Evolutionary conservation across 2,329 filamentous ascomycete species (phyloP).

Genomic region (Fusarium dimerum): DNA sequence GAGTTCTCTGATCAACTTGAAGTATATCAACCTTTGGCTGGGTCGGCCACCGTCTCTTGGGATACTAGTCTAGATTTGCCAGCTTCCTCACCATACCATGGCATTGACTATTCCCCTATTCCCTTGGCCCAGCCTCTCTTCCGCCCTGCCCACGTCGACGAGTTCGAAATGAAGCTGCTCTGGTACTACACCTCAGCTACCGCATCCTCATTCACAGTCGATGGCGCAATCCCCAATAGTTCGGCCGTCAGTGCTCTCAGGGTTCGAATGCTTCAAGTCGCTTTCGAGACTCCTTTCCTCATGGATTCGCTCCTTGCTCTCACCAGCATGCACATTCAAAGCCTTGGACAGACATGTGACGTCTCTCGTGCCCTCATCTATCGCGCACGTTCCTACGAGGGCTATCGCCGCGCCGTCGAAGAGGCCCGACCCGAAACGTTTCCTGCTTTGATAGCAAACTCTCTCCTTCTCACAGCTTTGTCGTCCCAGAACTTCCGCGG

Average conservation of each 20-base stretch:
- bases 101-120: not conserved
- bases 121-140: conserved; percentile 30
- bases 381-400: conserved; percentile 50
- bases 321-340: conserved; percentile 50
- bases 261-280: conserved; percentile 49
- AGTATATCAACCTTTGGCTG: not conserved
- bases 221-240: conserved; percentile 33
- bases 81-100: too few species aligned
- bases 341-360: conserved; percentile 41
- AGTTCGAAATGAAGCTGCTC: conserved; percentile 53
- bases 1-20: not conserved
- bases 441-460: conserved; percentile 52
- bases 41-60: too few species aligned
- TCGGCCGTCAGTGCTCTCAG: conserved; percentile 46
- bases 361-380: conserved; percentile 43
- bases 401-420: conserved; percentile 54
- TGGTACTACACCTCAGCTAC: conserved; percentile 56
- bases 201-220: conserved; percentile 47
- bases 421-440: conserved; percentile 46
- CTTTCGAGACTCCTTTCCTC: conserved; percentile 54
- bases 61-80: too few species aligned
- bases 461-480: conserved; percentile 52
- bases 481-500: conserved; percentile 54
- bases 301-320: conserved; percentile 57
- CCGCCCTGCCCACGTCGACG: conserved; percentile 36